Base-by-base conservation (phyloP, 148 eudicot genomes). In the Pouteria glomerata region DNA sequence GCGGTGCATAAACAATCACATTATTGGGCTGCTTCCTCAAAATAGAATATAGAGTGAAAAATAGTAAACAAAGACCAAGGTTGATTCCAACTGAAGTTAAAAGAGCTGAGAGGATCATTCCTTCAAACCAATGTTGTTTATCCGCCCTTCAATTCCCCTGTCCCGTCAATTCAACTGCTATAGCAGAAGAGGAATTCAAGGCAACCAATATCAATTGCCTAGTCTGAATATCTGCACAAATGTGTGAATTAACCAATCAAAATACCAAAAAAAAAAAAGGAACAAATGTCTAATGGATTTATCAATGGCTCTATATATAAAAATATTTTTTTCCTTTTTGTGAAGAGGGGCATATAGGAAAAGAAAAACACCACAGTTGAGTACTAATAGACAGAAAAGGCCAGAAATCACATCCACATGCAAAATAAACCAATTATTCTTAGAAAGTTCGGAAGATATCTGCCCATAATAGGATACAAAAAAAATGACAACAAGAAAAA, bases 81-180 rank as follows among this genome's bases (percentile, higher is more conserved):
- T 91, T 91, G 81, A 91, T 91, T 77, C 97, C 97, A 60, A 91
- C 97, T 1, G 97, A 84, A 23, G 97, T 89, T 37, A 91, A 73
- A 72, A 91, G 90, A 65, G 97, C 97, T 73, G 97, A 87, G 24
- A 91, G 85, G 71, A 87, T 84, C 97, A 91, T 89, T 61, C 75
- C 82, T 85, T 56, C 71, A 64, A 58, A 76, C 24, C 12, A 41
- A 18, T 59, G n/a, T 52, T 11, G 55, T 70, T 39, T 61, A 39
- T 68, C 18, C 26, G 41, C 62, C 27, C 62, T 29, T 27, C 63
- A 70, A 33, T 18, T 37, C 33, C 37, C 61, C 66, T 64, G 21
- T 23, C 37, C 45, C 72, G 16, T 65, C 18, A 37, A 51, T 53
- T 44, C 75, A 70, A 44, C 29, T 47, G 39, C 24, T 30, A 11